Evolutionary conservation across 2,329 filamentous ascomycete genomes (phyloP).

Genomic region (Truncatella angustata): DNA sequence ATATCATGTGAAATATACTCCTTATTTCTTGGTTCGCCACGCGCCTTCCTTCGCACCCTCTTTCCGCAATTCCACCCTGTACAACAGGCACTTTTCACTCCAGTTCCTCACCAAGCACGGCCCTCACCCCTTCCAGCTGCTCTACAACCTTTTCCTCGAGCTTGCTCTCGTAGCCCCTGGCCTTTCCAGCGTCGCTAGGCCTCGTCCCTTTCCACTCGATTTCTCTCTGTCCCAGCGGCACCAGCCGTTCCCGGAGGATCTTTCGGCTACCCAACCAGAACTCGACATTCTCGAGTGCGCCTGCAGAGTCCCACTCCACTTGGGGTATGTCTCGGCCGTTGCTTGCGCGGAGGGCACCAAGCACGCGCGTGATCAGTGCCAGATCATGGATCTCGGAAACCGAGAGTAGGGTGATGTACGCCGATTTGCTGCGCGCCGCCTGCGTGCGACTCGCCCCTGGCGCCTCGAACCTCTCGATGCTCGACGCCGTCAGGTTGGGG

Average conservation of each 20-base stretch:
- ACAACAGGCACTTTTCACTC: slow-evolving; percentile 29
- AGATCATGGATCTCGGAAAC: slow-evolving; percentile 78
- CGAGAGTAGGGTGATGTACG: slow-evolving; percentile 69
- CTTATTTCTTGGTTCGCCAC: too few relatives aligned
- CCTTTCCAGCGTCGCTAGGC: slow-evolving; percentile 30
- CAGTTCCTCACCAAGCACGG: slow-evolving; percentile 52
- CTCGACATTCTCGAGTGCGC: slow-evolving; percentile 78
- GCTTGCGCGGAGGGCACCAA: slow-evolving; percentile 62
- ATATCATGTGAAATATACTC: too few relatives aligned
- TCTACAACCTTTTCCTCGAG: slow-evolving; percentile 74
- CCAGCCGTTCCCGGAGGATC: slow-evolving; percentile 68
- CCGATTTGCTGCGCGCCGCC: slow-evolving; percentile 38
- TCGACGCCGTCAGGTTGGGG: slow-evolving; percentile 71
- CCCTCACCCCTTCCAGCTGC: slow-evolving; percentile 62
- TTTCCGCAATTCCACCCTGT: too few relatives aligned
- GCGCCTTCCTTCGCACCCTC: too few relatives aligned
- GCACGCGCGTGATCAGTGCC: slow-evolving; percentile 70
- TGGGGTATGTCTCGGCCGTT: slow-evolving; percentile 72
- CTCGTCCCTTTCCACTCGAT: slow-evolving; percentile 53
- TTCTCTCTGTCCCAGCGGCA: slow-evolving; percentile 72
- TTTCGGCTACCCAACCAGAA: slow-evolving; percentile 72
- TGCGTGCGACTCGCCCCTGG: slow-evolving; percentile 54
- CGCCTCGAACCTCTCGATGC: slow-evolving; percentile 69
- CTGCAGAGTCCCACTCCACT: slow-evolving; percentile 71
- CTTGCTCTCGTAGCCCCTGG: slow-evolving; percentile 54